Base-by-base conservation (phyloP, 2,329 filamentous ascomycete species). In the Fusarium armeniacum region DNA sequence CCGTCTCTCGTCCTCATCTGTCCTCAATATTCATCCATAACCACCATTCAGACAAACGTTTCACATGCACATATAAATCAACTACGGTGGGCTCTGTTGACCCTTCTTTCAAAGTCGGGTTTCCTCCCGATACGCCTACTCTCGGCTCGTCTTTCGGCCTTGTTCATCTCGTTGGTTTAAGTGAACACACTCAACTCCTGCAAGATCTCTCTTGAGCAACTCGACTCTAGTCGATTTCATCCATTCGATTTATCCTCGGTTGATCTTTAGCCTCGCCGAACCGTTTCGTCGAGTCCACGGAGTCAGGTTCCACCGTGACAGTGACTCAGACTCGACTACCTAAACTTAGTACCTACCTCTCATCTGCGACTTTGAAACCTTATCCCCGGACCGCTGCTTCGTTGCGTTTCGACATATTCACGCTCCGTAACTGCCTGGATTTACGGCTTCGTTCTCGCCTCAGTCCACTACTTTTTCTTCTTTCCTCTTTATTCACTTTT, bases 31-130 rank as follows among this genome's bases (percentile, higher is more conserved):
- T n/a, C 13, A 38, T 22, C n/a, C 22, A 62, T 57, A 40, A 52
- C 53, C 26, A 52, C 53, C 44, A 57, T 46, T 28, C 35, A 47
- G 16, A 55, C 44, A 59, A 16, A 55, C 49, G 35, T 46, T 66
- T 52, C 58, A 67, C 22, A 69, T 67, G 58, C 67, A 64, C 67
- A 33, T 33, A 52, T 60, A 67, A 51, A 57, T 57, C 49, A 41
- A 32, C 50, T 40, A 53, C 43, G 38, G 50, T 46, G 43, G 43
- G 50, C 64, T 52, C 64, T 71, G 60, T 68, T 66, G 68, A 71
- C 68, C 67, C 49, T 58, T 47, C 57, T 32, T 52, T 47, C 38
- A 28, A 49, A 50, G 41, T 68, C 63, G 63, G 67, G 63, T 55
- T 65, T 54, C 38, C 47, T 41, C 43, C 62, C 38, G 51, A 69